Percentiles rank a stretch among this genome's conserved stretches.
phyloP scores from a whole-genome alignment of 2,329 filamentous ascomycete genomes.

The Venturia pyrina region DNA sequence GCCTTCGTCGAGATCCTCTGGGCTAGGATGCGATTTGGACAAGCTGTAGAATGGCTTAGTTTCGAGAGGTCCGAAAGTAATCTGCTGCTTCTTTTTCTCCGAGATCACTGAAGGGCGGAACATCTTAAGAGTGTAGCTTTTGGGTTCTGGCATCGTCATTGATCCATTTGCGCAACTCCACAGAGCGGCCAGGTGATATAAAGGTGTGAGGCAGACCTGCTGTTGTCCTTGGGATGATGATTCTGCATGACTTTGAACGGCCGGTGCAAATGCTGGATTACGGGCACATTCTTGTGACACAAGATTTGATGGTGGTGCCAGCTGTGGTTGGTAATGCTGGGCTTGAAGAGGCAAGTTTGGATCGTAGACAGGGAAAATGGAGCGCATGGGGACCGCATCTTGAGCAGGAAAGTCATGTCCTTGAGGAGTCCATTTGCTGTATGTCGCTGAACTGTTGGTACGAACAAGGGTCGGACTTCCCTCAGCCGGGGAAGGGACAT shows the following conservation, averaged over 20 bases:
- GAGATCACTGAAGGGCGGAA: slow-evolving; percentile 44
- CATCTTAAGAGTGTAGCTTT: slow-evolving; percentile 30
- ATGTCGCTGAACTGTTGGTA: slow-evolving; percentile 4
- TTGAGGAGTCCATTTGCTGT: not conserved
- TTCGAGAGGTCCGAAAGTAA: slow-evolving; percentile 57
- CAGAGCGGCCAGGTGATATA: slow-evolving; percentile 52
- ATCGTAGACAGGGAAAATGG: slow-evolving; percentile 70
- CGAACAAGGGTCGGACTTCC: slow-evolving; percentile 6
- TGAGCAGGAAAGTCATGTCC: not conserved
- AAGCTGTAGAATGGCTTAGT: slow-evolving; percentile 62
- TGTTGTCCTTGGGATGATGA: slow-evolving; percentile 21
- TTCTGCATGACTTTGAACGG: not conserved
- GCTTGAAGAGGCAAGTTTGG: slow-evolving; percentile 54
- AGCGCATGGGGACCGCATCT: slow-evolving; percentile 41
- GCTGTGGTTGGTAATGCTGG: slow-evolving; percentile 61
- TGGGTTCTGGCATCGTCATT: slow-evolving; percentile 16
- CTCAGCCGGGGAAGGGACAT: not conserved
- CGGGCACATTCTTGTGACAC: slow-evolving; percentile 57
- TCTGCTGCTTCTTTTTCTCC: slow-evolving; percentile 46
- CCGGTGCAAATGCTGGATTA: slow-evolving; percentile 46
- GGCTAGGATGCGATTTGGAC: slow-evolving; percentile 46
- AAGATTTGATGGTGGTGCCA: slow-evolving; percentile 42
- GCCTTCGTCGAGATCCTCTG: slow-evolving; percentile 43
- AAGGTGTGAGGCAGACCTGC: slow-evolving; percentile 35
- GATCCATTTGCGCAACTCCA: slow-evolving; percentile 60